Base-by-base conservation (phyloP, 2,329 filamentous ascomycete genomes). In the Teratosphaeria nubilosa region DNA sequence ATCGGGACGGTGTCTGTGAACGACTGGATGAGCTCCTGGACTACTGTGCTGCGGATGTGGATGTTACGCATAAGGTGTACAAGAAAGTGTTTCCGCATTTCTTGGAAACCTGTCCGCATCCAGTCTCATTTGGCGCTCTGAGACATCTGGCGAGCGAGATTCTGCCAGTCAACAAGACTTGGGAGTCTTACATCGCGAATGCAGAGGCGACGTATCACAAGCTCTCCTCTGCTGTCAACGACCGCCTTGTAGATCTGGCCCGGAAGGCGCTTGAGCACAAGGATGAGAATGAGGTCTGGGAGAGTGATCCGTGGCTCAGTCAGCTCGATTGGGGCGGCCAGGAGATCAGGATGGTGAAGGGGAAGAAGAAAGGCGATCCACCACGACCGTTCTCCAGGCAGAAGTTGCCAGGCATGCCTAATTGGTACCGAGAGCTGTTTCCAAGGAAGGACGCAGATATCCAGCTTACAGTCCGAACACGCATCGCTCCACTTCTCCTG, bases 281-380 rank as follows among this genome's bases (percentile, higher is more conserved):
- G 66, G 81, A 82, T 1, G 76, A 90, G 52, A 75, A 84, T 0
- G 81, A 86, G 25, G 78, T 85, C 52, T 96, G 90, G 76, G 76
- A 78, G 57, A 86, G 82, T 48, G 92, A 99, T 68, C 90, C 91
- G 5, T 99, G 95, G 95, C 74, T 99, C 68, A 82, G 81, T 63
- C 94, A 99, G 76, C 81, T 99, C 56, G 91, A 99, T 76, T 99
- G 94, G 94, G 88, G 89, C 0, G 90, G 90, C 3, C 91, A 97
- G 73, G 90, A 95, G 71, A 80, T 96, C 61, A 91, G 84, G 70
- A 94, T 92, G 88, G 86, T 85, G 24, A 97, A 96, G 71, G 88
- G 86, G 3, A 96, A 94, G 76, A 91, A 88, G 74, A 96, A 96
- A 72, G 79, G 77, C 10, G 90, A 95, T 58, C 85, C 87, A 11